These are phyloP conservation scores for Mesembryanthemum crystallinum DNA, from an alignment of 148 eudicot species.

Conservation along the genomic window DNA sequence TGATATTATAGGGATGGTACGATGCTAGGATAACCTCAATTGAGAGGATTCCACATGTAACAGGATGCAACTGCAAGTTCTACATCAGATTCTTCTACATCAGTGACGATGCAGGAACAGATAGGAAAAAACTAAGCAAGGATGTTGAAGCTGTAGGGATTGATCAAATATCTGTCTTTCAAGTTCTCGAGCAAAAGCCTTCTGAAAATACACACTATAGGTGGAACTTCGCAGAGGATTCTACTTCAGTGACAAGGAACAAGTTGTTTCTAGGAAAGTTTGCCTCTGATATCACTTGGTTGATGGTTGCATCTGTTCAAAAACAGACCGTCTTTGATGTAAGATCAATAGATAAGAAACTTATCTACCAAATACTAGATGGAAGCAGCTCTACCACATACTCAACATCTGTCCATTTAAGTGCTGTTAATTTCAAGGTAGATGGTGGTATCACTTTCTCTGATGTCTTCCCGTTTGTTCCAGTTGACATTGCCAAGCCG, in stretches of 20 bases:
- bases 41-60: constrained; percentile 73
- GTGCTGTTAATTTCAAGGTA: constrained; percentile 57
- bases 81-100: constrained; percentile 50
- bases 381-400: constrained; percentile 27
- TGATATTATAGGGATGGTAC: constrained; percentile 55
- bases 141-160: constrained; percentile 46
- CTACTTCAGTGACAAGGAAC: constrained; percentile 48
- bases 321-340: constrained; percentile 64
- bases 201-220: constrained; percentile 54
- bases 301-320: constrained; percentile 63
- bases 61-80: constrained; percentile 61
- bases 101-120: constrained; percentile 43
- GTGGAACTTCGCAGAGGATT: constrained; percentile 75
- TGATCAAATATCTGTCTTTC: constrained; percentile 62
- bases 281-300: constrained; percentile 69
- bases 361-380: constrained; percentile 71
- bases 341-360: constrained; percentile 44
- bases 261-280: constrained; percentile 66
- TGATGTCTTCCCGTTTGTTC: constrained; percentile 42
- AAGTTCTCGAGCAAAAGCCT: constrained; percentile 57
- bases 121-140: constrained; percentile 45
- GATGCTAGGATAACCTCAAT: constrained; percentile 80
- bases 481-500: constrained; percentile 14
- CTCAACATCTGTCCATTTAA: constrained; percentile 32
- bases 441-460: constrained; percentile 51